Evolutionary conservation across 2,329 filamentous ascomycete species (phyloP), one percentile per base, ranked within the genome.

Genomic region (Colletotrichum graminicola): DNA sequence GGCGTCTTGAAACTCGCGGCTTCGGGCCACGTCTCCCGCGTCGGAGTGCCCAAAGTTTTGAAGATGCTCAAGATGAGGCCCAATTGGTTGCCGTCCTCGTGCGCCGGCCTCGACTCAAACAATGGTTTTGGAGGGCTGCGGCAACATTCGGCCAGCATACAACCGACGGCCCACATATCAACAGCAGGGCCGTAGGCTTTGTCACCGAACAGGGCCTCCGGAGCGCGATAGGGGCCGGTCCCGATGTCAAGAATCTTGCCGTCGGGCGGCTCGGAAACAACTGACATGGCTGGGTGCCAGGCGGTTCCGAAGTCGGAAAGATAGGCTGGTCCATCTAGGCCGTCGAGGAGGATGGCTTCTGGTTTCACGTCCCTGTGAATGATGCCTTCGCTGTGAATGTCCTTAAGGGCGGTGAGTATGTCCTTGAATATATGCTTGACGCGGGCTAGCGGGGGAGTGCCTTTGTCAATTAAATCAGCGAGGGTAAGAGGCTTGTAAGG

Each of bases 301-400:
- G 95, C 90, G 49, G 96, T 97, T 62, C 96, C 95, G 82, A 99
- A 98, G 80, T 99, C 96, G 45, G 94, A 90, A 2, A 99, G 86
- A 75, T 91, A 93, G 4, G 93, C 93, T 5, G 94, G 92, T 0
- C 93, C 93, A 7, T 87, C 83, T 0, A 87, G 83, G 0, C 91
- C 89, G 52, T 87, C 84, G 56, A 97, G 86, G 11, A 98, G 85
- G 45, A 99, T 87, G 64, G 97, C 97, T 0, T 94, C 94, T 0
- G 96, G 96, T 78, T 99, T 99, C 78, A 99, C 84, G 78, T 99
- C 96, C 67, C 96, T 91, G 79, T 99, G 96, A 66, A 99, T 92
- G 69, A 99, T 94, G 10, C 90, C 92, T 32, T 89, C 82, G 10
- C 80, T 75, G 79, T 99, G 96, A 2, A 98, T 84, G 75, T 93